Conservation (phyloP, 2,329 filamentous ascomycete genomes). For the Salinomyces thailandicus region DNA sequence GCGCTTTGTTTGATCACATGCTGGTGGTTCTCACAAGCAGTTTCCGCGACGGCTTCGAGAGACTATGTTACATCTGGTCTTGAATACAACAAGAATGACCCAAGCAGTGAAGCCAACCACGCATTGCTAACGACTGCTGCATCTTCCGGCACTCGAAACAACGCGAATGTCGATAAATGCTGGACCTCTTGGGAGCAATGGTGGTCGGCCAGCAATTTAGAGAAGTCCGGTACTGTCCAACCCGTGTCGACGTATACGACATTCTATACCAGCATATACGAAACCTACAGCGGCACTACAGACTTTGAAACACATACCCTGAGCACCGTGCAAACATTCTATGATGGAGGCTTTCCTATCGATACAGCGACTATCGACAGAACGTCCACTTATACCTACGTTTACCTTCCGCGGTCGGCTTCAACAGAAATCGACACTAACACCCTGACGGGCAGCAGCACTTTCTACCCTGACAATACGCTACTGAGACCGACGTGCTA, state of each 20-base stretch:
- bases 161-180: background rate
- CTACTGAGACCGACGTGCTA: constrained; percentile 7
- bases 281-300: background rate
- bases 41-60: too few species aligned
- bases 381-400: background rate
- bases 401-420: background rate
- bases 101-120: too few species aligned
- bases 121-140: too few species aligned
- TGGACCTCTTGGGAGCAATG: background rate
- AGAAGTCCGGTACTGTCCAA: background rate
- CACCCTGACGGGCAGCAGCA: background rate
- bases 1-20: too few species aligned
- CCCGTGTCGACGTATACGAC: constrained; percentile 1
- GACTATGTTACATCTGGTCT: too few species aligned
- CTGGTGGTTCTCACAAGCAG: too few species aligned
- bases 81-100: too few species aligned
- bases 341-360: background rate
- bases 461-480: background rate
- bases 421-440: background rate
- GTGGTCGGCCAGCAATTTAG: background rate
- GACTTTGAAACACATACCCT: background rate
- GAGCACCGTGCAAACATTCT: background rate
- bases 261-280: background rate
- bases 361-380: background rate
- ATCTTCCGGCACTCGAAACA: background rate